Conservation (phyloP, 2,329 filamentous ascomycete genomes). For the Cladosporium sp. region DNA sequence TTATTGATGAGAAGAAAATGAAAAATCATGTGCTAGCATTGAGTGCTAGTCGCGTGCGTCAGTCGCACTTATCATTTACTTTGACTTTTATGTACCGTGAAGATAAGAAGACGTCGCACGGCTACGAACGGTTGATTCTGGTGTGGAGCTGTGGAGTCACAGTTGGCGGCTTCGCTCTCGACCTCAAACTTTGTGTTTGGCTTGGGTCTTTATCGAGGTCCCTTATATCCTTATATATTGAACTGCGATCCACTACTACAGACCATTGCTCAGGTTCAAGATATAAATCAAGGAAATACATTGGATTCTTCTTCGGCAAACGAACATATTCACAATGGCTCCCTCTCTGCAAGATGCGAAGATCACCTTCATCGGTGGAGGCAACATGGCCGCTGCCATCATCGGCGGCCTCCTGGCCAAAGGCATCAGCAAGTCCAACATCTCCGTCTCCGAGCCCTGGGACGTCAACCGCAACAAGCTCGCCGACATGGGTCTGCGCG, state of each 20-base stretch:
- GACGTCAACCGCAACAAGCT: slow-evolving; percentile 27
- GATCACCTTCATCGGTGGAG: slow-evolving; percentile 19
- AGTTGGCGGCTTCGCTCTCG: neutral
- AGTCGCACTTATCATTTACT: neutral
- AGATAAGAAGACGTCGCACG: neutral
- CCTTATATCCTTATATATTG: no score
- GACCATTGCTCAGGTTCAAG: neutral
- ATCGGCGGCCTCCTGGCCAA: slow-evolving; percentile 24
- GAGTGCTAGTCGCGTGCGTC: neutral
- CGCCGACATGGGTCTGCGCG: slow-evolving; percentile 23
- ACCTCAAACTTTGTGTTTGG: neutral
- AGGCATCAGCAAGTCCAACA: slow-evolving; percentile 20
- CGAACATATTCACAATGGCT: neutral
- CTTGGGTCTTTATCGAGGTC: neutral
- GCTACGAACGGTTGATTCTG: slow-evolving; percentile 5
- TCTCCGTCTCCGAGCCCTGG: slow-evolving; percentile 28
- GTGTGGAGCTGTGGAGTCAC: neutral
- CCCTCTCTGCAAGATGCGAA: slow-evolving; percentile 7
- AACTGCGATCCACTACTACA: neutral
- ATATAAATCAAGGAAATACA: neutral
- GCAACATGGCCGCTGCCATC: slow-evolving; percentile 28
- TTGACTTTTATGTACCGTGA: neutral
- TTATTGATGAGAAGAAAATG: no score
- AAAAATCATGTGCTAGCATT: neutral
- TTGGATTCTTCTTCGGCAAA: neutral